Conservation (phyloP, 2,329 filamentous ascomycete genomes). For the Colletotrichum karsti region DNA sequence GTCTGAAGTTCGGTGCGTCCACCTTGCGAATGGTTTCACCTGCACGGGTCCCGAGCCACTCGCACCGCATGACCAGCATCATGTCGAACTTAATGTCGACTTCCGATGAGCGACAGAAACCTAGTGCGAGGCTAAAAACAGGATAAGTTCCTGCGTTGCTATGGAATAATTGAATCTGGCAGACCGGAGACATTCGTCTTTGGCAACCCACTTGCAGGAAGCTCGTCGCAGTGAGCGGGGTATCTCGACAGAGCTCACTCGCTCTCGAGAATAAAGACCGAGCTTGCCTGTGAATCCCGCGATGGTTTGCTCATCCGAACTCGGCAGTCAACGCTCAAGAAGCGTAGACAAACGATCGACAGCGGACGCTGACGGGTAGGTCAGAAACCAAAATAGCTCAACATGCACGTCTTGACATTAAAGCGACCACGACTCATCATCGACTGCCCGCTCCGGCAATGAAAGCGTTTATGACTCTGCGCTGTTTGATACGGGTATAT, state of each 20-base stretch:
- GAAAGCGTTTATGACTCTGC: no score
- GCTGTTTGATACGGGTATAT: no score
- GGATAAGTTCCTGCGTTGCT: neutral
- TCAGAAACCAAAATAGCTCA: no score
- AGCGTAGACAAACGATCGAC: no score
- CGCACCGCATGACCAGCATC: neutral
- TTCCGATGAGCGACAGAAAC: neutral
- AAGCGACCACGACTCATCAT: no score
- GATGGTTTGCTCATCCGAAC: no score
- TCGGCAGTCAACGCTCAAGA: no score
- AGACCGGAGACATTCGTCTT: neutral
- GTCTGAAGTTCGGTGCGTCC: neutral
- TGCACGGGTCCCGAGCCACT: neutral
- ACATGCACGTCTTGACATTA: no score
- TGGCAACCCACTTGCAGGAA: neutral
- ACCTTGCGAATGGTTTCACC: neutral
- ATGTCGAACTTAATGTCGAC: neutral
- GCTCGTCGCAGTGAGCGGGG: neutral
- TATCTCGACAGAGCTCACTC: neutral
- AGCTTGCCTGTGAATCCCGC: neutral
- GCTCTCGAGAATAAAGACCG: neutral
- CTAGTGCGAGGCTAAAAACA: no score
- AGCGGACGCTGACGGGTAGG: no score
- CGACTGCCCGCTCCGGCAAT: no score
- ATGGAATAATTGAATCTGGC: neutral